Evolutionary conservation across 1,284 basidiomycete species (phyloP).

Genomic region (Tremellales sp.): DNA sequence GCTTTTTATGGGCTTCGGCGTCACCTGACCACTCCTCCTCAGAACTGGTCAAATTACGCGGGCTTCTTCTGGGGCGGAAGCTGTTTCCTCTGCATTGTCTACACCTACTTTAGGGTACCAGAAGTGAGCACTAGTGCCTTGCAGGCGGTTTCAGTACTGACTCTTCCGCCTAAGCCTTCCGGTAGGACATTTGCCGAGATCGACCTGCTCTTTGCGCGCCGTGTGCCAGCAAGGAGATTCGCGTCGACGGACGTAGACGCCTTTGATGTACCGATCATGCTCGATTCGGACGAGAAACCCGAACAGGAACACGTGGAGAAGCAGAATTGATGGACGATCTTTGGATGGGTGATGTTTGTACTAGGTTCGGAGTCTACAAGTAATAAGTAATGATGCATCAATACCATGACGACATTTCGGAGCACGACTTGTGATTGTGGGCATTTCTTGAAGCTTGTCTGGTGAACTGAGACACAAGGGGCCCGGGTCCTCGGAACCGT

Average conservation of each 20-base stretch:
- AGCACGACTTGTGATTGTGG: too few relatives aligned
- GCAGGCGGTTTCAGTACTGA: neutral
- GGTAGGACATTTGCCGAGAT: conserved; percentile 49
- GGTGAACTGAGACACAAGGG: too few relatives aligned
- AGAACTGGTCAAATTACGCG: conserved; percentile 24
- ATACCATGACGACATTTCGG: too few relatives aligned
- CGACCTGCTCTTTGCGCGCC: neutral
- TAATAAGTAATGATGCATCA: too few relatives aligned
- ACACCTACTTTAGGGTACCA: conserved; percentile 46
- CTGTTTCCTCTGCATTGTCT: conserved; percentile 46
- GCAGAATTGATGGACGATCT: too few relatives aligned
- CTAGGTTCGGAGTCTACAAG: too few relatives aligned
- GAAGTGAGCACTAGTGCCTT: too few relatives aligned
- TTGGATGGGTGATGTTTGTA: too few relatives aligned
- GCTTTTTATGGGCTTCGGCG: neutral
- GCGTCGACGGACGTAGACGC: conserved; percentile 8
- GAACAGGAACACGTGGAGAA: conserved; percentile 1
- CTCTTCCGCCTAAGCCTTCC: too few relatives aligned
- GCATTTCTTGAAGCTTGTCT: too few relatives aligned
- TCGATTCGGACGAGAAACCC: conserved; percentile 6
- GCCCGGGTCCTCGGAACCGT: too few relatives aligned
- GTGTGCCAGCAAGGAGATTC: conserved; percentile 12
- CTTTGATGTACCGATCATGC: too few relatives aligned
- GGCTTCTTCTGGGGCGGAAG: conserved; percentile 46
- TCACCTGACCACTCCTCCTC: neutral